These are phyloP conservation scores for Graphiopsis chlorocephala DNA, from an alignment of 2,329 filamentous ascomycete genomes.

Conservation along the genomic window DNA sequence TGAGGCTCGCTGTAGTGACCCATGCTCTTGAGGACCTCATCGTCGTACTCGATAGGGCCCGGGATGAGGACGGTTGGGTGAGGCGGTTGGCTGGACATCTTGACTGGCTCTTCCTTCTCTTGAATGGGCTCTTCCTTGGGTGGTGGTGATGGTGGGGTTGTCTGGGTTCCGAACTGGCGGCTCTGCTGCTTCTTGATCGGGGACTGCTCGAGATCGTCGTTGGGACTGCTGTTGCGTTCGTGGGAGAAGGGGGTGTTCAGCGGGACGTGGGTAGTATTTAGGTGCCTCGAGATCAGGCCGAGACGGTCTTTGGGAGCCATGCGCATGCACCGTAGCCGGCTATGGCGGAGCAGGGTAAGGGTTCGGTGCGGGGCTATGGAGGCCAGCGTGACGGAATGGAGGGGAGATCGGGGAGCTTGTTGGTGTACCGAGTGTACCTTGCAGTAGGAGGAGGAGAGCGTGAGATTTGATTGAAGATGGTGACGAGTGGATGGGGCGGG, in stretches of 20 bases:
- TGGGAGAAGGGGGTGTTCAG: conserved; percentile 64
- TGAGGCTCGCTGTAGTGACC: conserved; percentile 95
- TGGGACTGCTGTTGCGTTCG: conserved; percentile 51
- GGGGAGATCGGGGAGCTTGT: conserved; percentile 8
- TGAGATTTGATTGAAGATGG: conserved; percentile 4
- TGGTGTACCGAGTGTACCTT: conserved; percentile 12
- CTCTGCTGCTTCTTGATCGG: conserved; percentile 23
- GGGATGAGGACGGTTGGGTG: conserved; percentile 85
- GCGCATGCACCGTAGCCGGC: conserved; percentile 14
- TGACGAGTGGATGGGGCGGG: neutral
- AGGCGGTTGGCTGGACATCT: conserved; percentile 57
- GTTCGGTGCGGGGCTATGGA: conserved; percentile 18
- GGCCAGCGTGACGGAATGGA: conserved; percentile 23
- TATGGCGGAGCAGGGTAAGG: conserved; percentile 19
- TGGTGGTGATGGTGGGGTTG: conserved; percentile 19
- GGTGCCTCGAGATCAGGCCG: conserved; percentile 59
- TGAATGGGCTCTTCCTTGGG: conserved; percentile 23
- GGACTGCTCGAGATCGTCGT: conserved; percentile 54
- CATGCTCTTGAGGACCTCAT: conserved; percentile 94
- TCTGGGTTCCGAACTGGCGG: conserved; percentile 26
- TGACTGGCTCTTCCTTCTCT: conserved; percentile 29
- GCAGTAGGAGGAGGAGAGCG: conserved; percentile 12
- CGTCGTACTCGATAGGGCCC: conserved; percentile 96
- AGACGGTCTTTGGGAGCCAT: conserved; percentile 37
- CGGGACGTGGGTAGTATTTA: conserved; percentile 55